Conservation (phyloP, 2,329 filamentous ascomycete species). For the Aureobasidium sp. region DNA sequence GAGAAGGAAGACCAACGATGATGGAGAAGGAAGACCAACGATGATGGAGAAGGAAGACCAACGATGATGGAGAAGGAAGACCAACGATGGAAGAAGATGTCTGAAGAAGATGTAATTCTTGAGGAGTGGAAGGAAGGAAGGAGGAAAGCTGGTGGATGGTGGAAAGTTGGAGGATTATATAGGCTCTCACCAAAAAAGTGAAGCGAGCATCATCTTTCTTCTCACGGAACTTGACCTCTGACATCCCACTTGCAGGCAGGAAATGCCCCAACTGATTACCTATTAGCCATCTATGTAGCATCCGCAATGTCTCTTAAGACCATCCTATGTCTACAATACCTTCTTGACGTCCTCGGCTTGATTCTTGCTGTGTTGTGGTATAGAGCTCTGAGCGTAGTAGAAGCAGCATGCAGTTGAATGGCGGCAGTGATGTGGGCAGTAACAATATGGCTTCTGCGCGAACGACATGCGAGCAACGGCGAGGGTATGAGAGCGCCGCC, state of each 20-base stretch:
- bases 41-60: background rate
- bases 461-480: background rate
- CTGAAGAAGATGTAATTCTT: background rate
- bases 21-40: background rate
- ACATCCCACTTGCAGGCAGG: background rate
- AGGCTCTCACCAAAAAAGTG: background rate
- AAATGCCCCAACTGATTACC: too few species aligned
- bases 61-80: background rate
- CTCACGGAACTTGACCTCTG: background rate
- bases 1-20: too few species aligned
- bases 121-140: background rate
- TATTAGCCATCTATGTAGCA: background rate
- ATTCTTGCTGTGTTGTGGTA: background rate
- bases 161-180: background rate
- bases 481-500: background rate
- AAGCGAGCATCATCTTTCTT: background rate
- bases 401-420: background rate
- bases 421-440: background rate
- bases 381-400: background rate
- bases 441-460: background rate
- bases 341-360: background rate
- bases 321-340: background rate
- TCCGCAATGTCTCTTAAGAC: background rate
- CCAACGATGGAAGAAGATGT: background rate
- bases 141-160: background rate